A percentile compares a stretch with the other conserved stretches of the same genome.
Conservation (phyloP, 345 rosid genomes). For the Triadica sebifera region DNA sequence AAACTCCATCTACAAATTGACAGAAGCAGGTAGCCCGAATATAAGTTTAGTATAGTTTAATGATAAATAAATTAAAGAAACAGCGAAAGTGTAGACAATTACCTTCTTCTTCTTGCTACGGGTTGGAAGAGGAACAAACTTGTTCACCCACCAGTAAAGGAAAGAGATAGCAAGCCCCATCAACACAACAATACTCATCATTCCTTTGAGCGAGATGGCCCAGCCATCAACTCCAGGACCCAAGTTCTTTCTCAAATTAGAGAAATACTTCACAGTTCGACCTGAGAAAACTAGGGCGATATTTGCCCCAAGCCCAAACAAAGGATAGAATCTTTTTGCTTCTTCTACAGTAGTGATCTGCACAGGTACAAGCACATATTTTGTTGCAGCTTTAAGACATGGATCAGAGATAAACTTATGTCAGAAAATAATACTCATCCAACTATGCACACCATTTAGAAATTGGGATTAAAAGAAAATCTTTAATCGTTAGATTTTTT, state of each 20-base stretch:
- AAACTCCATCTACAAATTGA: neutral
- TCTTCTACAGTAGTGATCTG: conserved; percentile 96
- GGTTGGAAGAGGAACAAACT: conserved; percentile 69
- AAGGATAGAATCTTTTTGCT: conserved; percentile 93
- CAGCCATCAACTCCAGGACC: conserved; percentile 99
- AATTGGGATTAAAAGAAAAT: neutral
- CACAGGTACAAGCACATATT: conserved; percentile 22
- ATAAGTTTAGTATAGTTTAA: conserved; percentile 8
- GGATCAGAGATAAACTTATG: neutral
- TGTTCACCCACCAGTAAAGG: conserved; percentile 95
- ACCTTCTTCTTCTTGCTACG: conserved; percentile 99
- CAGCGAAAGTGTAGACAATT: conserved; percentile 7
- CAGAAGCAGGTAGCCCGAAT: neutral
- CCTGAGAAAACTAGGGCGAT: conserved; percentile 92
- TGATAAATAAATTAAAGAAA: neutral
- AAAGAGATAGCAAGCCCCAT: conserved; percentile 83
- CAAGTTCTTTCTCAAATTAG: conserved; percentile 73
- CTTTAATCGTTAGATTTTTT: too few relatives aligned
- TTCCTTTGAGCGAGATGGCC: conserved; percentile 88
- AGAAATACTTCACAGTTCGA: conserved; percentile 92
- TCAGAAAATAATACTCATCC: neutral
- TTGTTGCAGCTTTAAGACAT: neutral
- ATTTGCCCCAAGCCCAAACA: conserved; percentile 94
- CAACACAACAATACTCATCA: conserved; percentile 94
- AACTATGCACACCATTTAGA: neutral